Base-by-base conservation (phyloP, 2,329 filamentous ascomycete genomes). In the Calonectria fujianensis region DNA sequence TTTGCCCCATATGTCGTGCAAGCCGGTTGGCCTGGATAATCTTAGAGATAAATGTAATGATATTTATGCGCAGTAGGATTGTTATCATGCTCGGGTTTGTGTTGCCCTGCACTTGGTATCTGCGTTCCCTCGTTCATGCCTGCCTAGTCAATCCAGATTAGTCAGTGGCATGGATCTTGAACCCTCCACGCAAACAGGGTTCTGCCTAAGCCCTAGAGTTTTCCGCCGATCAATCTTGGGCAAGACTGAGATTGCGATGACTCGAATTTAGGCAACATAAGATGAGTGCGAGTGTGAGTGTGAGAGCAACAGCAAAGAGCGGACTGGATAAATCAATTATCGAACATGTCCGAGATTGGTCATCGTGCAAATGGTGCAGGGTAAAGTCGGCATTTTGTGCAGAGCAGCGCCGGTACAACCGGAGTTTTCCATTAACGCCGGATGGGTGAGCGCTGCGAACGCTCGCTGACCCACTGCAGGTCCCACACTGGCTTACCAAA, bases 401-500 rank as follows among this genome's bases (percentile, higher is more conserved):
- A 51, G 52, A 29, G 18, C 31, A 39, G 52, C 18, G 61, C 67
- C 32, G 67, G 67, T 39, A 52, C 35, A 70, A 41, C 59, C 72
- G 72, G 61, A 70, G 72, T 63, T 67, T 57, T 45, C 29, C 61
- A 65, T 66, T 74, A 74, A 70, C 61, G 67, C 72, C 72, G 72
- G 70, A 45, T 41, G 48, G 27, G 32, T 69, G 35, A 37, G 37
- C 35, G 24, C 45, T 70, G 61, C 50, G 59, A 61, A 70, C 57
- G 54, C 31, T 63, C 41, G 32, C 14, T 13, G 57, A 50, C 37
- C 67, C 67, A 39, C 66, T 39, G 52, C 24, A 69, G 10, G 54
- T 18, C 61, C 61, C 61, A 65, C 61, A 20, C 20, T 27, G 27
- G 67, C 52, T 69, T 61, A 69, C 67, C 39, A 69, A 63, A 64